A percentile compares a stretch with the other conserved stretches of the same genome.
phyloP scores from a whole-genome alignment of 441 rosid species.

The Euphorbia celastroides region DNA sequence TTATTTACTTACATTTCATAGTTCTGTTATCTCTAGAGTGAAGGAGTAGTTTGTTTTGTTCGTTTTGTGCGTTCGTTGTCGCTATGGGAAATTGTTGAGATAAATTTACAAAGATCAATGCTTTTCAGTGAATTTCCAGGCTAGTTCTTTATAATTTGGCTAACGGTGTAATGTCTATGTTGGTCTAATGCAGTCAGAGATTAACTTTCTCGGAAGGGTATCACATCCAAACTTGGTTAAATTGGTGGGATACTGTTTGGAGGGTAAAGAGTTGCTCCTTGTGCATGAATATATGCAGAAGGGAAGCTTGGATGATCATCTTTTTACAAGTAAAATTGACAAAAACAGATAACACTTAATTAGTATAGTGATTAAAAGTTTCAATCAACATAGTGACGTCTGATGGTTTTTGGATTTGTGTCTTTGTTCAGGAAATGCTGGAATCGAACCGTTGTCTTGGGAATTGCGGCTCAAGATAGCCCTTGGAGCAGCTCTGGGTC shows the following conservation, averaged over 20 bases:
- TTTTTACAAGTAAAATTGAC: conserved; percentile 57
- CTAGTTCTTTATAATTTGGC: neutral
- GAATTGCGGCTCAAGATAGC: conserved; percentile 65
- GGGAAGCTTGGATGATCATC: conserved; percentile 84
- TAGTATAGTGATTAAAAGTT: neutral
- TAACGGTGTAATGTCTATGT: neutral
- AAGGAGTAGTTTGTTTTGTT: neutral
- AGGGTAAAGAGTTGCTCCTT: conserved; percentile 38
- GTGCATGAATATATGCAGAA: conserved; percentile 21
- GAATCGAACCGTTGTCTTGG: conserved; percentile 55
- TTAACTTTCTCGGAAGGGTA: no score
- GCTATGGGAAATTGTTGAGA: neutral
- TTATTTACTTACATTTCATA: neutral
- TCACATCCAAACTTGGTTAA: no score
- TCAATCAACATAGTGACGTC: neutral
- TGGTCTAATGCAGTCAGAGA: no score
- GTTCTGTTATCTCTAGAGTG: neutral
- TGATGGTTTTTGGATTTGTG: conserved; percentile 6
- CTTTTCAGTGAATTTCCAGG: neutral
- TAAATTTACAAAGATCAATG: no score
- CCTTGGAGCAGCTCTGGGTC: conserved; percentile 89
- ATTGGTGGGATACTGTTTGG: conserved; percentile 63
- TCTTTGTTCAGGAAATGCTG: conserved; percentile 31
- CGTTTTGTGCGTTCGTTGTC: neutral
- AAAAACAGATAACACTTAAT: neutral